Conservation (phyloP, 768 basidiomycete species). For the Termitomyces bulborhizus region DNA sequence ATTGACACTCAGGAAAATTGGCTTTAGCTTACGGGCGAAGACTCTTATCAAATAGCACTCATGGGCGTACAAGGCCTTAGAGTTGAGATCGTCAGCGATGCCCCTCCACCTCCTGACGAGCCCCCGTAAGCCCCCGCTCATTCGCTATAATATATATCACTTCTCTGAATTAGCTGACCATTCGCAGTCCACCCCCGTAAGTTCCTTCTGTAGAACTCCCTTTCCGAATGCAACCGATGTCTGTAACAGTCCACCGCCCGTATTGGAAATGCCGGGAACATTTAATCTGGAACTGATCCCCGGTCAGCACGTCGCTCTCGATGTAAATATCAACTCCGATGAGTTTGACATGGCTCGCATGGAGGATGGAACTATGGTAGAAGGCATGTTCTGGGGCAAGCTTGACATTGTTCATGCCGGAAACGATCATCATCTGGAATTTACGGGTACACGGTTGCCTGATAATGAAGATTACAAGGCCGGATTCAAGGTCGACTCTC, state of each 20-base stretch:
- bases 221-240: background rate
- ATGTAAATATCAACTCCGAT: slow-evolving; percentile 72
- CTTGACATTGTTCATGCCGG: slow-evolving; percentile 76
- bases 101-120: slow-evolving; percentile 78
- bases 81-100: slow-evolving; percentile 83
- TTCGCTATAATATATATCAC: slow-evolving; percentile 9
- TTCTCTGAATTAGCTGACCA: slow-evolving; percentile 9
- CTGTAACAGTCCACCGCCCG: slow-evolving; percentile 49
- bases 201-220: slow-evolving; percentile 10
- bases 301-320: slow-evolving; percentile 74
- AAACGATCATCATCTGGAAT: slow-evolving; percentile 76
- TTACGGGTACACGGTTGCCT: slow-evolving; percentile 69
- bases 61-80: slow-evolving; percentile 77
- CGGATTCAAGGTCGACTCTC: slow-evolving; percentile 70
- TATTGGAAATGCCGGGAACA: slow-evolving; percentile 81
- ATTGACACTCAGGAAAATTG: background rate
- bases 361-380: slow-evolving; percentile 84
- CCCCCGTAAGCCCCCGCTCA: slow-evolving; percentile 56
- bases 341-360: slow-evolving; percentile 89
- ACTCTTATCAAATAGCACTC: slow-evolving; percentile 85
- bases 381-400: slow-evolving; percentile 86
- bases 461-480: slow-evolving; percentile 56
- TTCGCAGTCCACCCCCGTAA: slow-evolving; percentile 41
- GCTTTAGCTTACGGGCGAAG: slow-evolving; percentile 69
- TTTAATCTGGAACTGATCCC: slow-evolving; percentile 79